Evolutionary conservation across 768 basidiomycete genomes (phyloP), one percentile per base, ranked within the genome.

Genomic region (Pleurotus ostreatus): DNA sequence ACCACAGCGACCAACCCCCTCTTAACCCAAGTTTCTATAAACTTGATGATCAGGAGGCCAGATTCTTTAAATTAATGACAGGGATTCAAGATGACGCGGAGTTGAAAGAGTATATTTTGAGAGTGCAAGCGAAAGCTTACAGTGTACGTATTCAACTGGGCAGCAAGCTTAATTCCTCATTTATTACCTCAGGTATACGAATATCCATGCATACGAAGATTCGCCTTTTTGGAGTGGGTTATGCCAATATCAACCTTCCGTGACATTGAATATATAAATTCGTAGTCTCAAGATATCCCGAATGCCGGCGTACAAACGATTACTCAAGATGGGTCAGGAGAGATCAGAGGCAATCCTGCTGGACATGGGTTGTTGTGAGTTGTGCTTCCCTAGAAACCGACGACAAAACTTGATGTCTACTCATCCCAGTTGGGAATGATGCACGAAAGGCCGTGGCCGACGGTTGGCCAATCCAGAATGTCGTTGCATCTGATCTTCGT

Each of bases 321-420:
- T 68, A 3, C 65, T 74, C 1, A 49, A 66, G 8, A 65, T 78
- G 1, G 59, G 61, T 0, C 41, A 62, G 20, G 46, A 62, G 1
- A 60, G 63, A 11, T 61, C 66, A 16, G 62, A 61, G 13, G 67
- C 74, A 5, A 68, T 78, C 41, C 61, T 77, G 2, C 65, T 78
- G 7, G 77, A 78, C 55, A 62, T 76, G 15, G 77, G 74, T 5
- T 78, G 77, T 57, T 77, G 77, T 78, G 26, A 49, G 69, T 65
- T n/a, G 4, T 11, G 0, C 16, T n/a, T 13, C 15, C 15, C n/a
- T 20, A 18, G 11, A 9, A 9, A 9, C 1, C 15, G 30, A 18
- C 16, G 9, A 20, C 7, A n/a, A 23, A 16, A 11, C 13, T 13
- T 11, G 44, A 48, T 12, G 13, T 22, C 46, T 5, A 13, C 12